Conservation (phyloP, 495 filamentous ascomycete species). For the Hyaloscypha hepaticicola region DNA sequence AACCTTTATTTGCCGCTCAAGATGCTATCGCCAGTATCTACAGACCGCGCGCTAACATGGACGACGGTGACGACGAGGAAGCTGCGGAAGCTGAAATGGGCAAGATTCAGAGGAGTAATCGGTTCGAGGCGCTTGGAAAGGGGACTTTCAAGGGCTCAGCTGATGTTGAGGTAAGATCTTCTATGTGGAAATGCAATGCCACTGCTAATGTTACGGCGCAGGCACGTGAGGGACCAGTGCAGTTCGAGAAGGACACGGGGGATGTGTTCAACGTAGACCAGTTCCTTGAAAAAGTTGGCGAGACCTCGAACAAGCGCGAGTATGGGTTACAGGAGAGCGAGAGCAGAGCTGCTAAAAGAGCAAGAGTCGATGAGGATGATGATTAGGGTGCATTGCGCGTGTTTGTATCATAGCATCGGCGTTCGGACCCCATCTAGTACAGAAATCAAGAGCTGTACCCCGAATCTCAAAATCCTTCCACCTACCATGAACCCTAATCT, state of each 20-base stretch:
- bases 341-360: constrained; percentile 67
- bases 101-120: constrained; percentile 75
- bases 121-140: constrained; percentile 85
- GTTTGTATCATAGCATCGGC: constrained; percentile 13
- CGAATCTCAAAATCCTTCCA: too few relatives aligned
- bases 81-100: constrained; percentile 80
- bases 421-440: background rate
- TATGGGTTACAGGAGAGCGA: constrained; percentile 77
- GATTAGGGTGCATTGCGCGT: constrained; percentile 12
- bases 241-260: constrained; percentile 87
- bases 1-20: constrained; percentile 93
- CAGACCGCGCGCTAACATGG: constrained; percentile 66
- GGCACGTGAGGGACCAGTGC: constrained; percentile 87
- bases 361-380: constrained; percentile 75
- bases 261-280: constrained; percentile 93
- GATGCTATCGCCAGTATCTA: constrained; percentile 97
- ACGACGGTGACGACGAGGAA: constrained; percentile 74
- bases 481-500: too few relatives aligned
- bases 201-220: constrained; percentile 39
- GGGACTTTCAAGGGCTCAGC: constrained; percentile 88
- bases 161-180: constrained; percentile 71
- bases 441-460: too few relatives aligned
- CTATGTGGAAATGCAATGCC: background rate
- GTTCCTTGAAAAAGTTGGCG: constrained; percentile 78
- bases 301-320: constrained; percentile 66